These are phyloP conservation scores for Breynia disticha DNA, from an alignment of 441 rosid species.

Conservation along the genomic window DNA sequence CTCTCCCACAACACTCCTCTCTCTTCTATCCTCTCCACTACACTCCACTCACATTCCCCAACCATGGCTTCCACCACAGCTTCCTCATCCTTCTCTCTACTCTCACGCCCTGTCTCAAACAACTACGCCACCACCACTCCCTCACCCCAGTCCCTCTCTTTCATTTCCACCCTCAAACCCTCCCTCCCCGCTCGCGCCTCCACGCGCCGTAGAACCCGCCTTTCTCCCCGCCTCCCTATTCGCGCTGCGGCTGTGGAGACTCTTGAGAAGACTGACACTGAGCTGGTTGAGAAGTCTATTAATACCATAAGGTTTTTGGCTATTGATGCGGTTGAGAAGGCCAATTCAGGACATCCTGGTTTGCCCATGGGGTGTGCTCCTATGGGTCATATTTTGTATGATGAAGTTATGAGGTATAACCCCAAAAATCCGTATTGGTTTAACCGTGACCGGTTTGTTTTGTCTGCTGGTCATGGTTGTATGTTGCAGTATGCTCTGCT, in stretches of 20 bases:
- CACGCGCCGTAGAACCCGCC: constrained; percentile 8
- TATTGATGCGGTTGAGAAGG: constrained; percentile 96
- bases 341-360: constrained; percentile 98
- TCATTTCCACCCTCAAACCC: constrained; percentile 5
- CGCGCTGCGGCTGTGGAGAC: constrained; percentile 50
- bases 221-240: background rate
- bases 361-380: constrained; percentile 99
- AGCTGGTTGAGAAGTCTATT: constrained; percentile 78
- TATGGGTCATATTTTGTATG: constrained; percentile 85
- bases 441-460: constrained; percentile 88
- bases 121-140: background rate
- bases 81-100: constrained; percentile 19
- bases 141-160: background rate
- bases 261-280: constrained; percentile 41
- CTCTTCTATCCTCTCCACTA: background rate
- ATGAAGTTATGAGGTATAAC: constrained; percentile 91
- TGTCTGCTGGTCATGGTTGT: constrained; percentile 98
- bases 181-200: constrained; percentile 11
- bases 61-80: constrained; percentile 21
- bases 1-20: background rate
- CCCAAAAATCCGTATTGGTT: constrained; percentile 99
- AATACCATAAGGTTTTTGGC: constrained; percentile 87
- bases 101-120: constrained; percentile 3
- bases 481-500: constrained; percentile 96
- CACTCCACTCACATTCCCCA: constrained; percentile 6